Base-by-base conservation (phyloP, 2,329 filamentous ascomycete species). In the Xylaria digitata region DNA sequence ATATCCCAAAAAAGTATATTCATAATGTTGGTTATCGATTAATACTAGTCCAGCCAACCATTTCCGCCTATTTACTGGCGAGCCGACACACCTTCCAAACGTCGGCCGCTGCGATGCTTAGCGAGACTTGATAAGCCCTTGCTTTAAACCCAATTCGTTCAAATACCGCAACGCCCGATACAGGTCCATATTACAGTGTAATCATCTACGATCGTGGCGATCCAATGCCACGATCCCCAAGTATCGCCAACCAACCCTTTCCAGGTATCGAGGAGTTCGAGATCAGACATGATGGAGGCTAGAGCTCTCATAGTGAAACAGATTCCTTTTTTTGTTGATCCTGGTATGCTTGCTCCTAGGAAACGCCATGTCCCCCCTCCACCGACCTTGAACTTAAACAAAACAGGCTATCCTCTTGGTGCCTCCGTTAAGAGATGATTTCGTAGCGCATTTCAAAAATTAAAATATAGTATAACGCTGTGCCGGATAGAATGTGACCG, bases 361-460 rank as follows among this genome's bases (percentile, higher is more conserved):
- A 54, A 62, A 62, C 59, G 59, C 59, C 59, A 54, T 53, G 17
- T 40, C 48, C 46, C 48, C 50, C 42, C 21, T 42, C 54, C 64
- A 26, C 60, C 52, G n/a, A 40, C 58, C 62, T 52, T 40, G 9
- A 66, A 62, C 45, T 58, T n/a, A 53, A 73, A 69, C 61, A 63
- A 63, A 49, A 67, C 56, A 67, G 59, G 62, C 61, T 59, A 19
- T 55, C 61, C 54, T 45, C 55, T 58, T 63, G 26, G 26, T 26
- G 63, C 30, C 66, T 63, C 71, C 68, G 63, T 72, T 63, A 69
- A 68, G 66, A 67, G 65, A 63, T 67, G 56, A 67, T 74, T 65
- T 74, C 72, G 60, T 72, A 67, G 69, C 74, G 69, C 72, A 72
- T 74, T 70, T 67, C 56, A 69, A 61, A 37, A 49, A 61, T 67